phyloP scores from a whole-genome alignment of 495 filamentous ascomycete genomes.

The Penicillium alfredii region DNA sequence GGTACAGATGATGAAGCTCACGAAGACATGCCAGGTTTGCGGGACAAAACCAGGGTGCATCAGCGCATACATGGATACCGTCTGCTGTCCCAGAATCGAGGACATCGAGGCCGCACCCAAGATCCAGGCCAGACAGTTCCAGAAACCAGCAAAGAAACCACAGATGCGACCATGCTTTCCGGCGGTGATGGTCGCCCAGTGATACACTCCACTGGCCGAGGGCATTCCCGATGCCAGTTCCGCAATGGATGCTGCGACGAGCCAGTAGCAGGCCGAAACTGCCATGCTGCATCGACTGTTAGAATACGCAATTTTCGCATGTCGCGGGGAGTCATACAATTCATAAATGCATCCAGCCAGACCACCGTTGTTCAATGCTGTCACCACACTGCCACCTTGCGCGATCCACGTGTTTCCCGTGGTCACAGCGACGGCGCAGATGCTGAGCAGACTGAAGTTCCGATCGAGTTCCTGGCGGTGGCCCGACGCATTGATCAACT shows the following conservation, averaged over 20 bases:
- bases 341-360: slow-evolving; percentile 49
- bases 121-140: slow-evolving; percentile 77
- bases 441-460: slow-evolving; percentile 53
- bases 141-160: slow-evolving; percentile 75
- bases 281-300: slow-evolving; percentile 29
- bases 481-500: slow-evolving; percentile 49
- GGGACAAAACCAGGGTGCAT: slow-evolving; percentile 59
- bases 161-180: slow-evolving; percentile 62
- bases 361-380: slow-evolving; percentile 44
- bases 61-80: slow-evolving; percentile 63
- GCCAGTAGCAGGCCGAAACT: slow-evolving; percentile 46
- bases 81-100: slow-evolving; percentile 61
- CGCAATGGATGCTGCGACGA: slow-evolving; percentile 54
- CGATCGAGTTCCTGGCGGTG: slow-evolving; percentile 56
- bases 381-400: slow-evolving; percentile 46
- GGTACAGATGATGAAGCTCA: slow-evolving; percentile 60
- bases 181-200: slow-evolving; percentile 74
- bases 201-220: slow-evolving; percentile 74
- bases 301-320: slow-evolving; percentile 1
- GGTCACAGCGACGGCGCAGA: slow-evolving; percentile 49
- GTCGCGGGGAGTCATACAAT: slow-evolving; percentile 26
- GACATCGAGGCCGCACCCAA: slow-evolving; percentile 59
- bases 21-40: slow-evolving; percentile 69
- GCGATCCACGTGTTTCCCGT: slow-evolving; percentile 58
- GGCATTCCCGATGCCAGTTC: slow-evolving; percentile 78